Base-by-base conservation (phyloP, 768 basidiomycete genomes). In the Lentinula edodes region DNA sequence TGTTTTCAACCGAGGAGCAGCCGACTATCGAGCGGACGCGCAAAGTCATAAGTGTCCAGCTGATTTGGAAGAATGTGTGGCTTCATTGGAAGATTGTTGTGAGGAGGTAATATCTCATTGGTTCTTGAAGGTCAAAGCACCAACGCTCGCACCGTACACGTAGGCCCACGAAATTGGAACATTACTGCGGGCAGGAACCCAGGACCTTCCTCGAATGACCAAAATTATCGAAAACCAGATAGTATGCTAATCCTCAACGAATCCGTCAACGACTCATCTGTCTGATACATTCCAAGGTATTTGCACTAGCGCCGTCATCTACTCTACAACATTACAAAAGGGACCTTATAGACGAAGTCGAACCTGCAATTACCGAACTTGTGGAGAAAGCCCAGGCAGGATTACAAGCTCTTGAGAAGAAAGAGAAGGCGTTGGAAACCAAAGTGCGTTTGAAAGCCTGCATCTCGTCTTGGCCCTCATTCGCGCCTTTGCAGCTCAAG, bases 81-180 rank as follows among this genome's bases (percentile, higher is more conserved):
- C 81, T 65, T 86, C 87, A 0, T 84, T 91, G 82, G 88, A 91
- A 66, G 88, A 90, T 65, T 91, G 90, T 66, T 91, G 89, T 67
- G 87, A 90, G 70, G 87, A 91, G 84, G 74, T 63, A 42, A 28
- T 4, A 32, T 62, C 36, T 42, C n/a, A 15, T 36, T 10, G 32
- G 38, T 16, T 42, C 38, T n/a, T 42, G 42, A 20, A 60, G 50
- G 28, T 43, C n/a, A 16, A 15, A 42, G 53, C 2, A 43, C 2
- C 54, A 55, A 46, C 52, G 64, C 52, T 65, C 4, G 8, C 20
- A n/a, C n/a, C 42, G 2, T 8, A 20, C 10, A 9, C 15, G 13
- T 36, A 91, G 88, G 83, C 85, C 28, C 76, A 83, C 64, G 88
- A 88, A 70, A 84, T 88, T 9, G 88, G 91, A 61, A 76, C 83